Evolutionary conservation across 345 rosid genomes (phyloP), one percentile per base, ranked within the genome.

Genomic region (Gossypium rotundifolium): DNA sequence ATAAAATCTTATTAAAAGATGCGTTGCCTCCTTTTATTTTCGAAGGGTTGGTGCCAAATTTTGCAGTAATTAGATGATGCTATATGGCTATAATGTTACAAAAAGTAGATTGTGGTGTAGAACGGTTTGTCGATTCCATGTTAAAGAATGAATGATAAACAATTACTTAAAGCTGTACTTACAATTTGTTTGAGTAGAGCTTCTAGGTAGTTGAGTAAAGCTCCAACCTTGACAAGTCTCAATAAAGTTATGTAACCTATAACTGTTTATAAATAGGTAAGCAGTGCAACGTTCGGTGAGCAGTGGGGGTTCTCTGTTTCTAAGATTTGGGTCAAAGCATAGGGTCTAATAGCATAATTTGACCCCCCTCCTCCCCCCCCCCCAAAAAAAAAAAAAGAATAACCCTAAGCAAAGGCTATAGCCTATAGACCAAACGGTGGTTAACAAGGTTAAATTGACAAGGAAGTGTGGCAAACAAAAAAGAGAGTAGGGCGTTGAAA

Each of bases 1-100:
- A 27, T 81, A 68, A 74, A 33, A 11, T 72, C 12, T 55, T 55
- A 55, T 55, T 18, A 55, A 20, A 55, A 57, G 61, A 18, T 45
- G 16, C 22, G 27, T 27, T 55, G 8, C 74, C 20, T 23, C 65
- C 11, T 60, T 48, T 59, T 18, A 17, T 58, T 25, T 55, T 55
- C 9, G 14, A n/a, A 18, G 42, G 42, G 22, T 23, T 71, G 18
- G n/a, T 57, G 62, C 29, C 18, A 12, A 46, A 18, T 40, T 64
- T 22, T 13, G 18, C 18, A 17, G 9, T 27, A 42, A 65, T 11
- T 14, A 44, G n/a, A 20, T 45, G 9, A 12, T 44, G 53, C 22
- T 13, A 11, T 46, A 14, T 22, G 18, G 49, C 25, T 67, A 48
- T 23, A 7, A 38, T 48, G 54, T 23, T 48, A 9, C 42, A 23